These are phyloP conservation scores for Funneliformis caledonium DNA, from an alignment of 371 early-diverging fungal species.

Conservation along the genomic window DNA sequence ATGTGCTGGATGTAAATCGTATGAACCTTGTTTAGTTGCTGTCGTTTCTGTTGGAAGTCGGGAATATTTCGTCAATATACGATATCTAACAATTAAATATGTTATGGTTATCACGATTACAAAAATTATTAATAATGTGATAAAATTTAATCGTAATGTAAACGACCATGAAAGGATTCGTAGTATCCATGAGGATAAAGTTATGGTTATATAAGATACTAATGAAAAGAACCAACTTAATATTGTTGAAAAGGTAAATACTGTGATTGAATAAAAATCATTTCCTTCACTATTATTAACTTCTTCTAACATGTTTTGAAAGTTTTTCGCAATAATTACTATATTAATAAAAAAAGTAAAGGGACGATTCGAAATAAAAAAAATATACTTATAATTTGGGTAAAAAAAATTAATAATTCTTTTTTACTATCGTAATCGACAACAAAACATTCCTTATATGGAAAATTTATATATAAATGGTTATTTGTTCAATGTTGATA, in stretches of 20 bases:
- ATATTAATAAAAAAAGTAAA: no score
- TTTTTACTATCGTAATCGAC: no score
- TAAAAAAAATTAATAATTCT: no score
- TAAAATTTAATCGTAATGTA: conserved; percentile 69
- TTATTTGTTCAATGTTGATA: no score
- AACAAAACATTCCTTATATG: no score
- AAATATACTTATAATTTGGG: no score
- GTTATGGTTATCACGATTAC: conserved; percentile 48
- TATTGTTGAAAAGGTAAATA: conserved; percentile 29
- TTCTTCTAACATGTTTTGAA: no score
- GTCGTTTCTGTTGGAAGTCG: conserved; percentile 64
- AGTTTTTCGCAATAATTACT: no score
- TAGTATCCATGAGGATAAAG: conserved; percentile 61
- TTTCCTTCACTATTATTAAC: not conserved
- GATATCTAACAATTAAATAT: conserved; percentile 73
- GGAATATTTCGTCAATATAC: conserved; percentile 79
- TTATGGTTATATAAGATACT: conserved; percentile 61
- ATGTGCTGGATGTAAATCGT: conserved; percentile 80
- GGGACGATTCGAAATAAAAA: no score
- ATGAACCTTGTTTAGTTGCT: conserved; percentile 39
- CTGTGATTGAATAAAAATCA: conserved; percentile 21
- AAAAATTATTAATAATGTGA: conserved; percentile 56
- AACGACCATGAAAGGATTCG: conserved; percentile 71
- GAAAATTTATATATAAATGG: no score
- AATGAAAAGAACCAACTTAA: conserved; percentile 49